Evolutionary conservation across 1,139 yeast species (phyloP).

Genomic region (Scheffersomyces illinoinensis): DNA sequence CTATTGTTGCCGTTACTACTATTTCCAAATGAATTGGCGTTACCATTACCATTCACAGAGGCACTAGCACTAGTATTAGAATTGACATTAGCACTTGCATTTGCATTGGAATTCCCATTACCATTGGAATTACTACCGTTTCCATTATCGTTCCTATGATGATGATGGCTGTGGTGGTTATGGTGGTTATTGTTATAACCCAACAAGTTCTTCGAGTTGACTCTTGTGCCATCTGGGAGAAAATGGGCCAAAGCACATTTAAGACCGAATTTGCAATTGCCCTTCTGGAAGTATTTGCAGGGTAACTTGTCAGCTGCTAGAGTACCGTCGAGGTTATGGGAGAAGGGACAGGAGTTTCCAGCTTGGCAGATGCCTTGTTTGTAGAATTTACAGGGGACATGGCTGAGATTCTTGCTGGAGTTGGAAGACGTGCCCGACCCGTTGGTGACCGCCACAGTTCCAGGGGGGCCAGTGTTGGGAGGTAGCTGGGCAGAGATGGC

Average conservation of each 20-base stretch:
- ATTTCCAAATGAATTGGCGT: not conserved
- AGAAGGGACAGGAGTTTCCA: conserved; percentile 87
- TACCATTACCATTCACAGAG: not conserved
- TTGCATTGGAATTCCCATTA: not conserved
- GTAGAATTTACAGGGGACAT: conserved; percentile 94
- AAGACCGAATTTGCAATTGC: conserved; percentile 90
- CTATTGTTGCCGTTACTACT: not conserved
- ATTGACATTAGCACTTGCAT: not conserved
- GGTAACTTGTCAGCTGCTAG: conserved; percentile 67
- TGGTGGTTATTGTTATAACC: not conserved
- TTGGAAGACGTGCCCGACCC: conserved; percentile 8
- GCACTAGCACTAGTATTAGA: not conserved
- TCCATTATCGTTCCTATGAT: not conserved
- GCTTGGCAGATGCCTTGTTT: conserved; percentile 94
- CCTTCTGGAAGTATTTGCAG: conserved; percentile 91
- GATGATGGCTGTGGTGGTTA: conserved; percentile 3
- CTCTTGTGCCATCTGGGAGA: conserved; percentile 83
- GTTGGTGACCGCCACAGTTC: conserved; percentile 24
- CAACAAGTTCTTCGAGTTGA: conserved; percentile 48
- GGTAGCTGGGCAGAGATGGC: conserved; percentile 24
- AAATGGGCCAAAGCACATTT: conserved; percentile 94
- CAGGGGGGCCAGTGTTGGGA: conserved; percentile 47
- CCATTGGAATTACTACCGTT: not conserved
- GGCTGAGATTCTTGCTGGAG: conserved; percentile 58
- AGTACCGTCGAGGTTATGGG: conserved; percentile 69